Evolutionary conservation across 345 rosid genomes (phyloP).

Genomic region (Crucihimalaya himalaica): DNA sequence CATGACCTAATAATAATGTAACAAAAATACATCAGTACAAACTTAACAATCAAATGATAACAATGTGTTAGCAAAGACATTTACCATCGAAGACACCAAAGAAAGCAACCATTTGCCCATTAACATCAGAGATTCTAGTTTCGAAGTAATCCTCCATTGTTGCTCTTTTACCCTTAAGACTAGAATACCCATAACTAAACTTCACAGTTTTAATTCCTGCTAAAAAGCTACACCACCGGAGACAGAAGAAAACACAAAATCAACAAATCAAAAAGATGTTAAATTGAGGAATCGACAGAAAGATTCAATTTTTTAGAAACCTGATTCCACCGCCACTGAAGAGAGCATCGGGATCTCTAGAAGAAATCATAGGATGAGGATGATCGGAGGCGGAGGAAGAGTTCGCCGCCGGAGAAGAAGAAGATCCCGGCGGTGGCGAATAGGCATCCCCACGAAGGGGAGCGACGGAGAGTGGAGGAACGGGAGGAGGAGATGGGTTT

Average conservation of each 20-base stretch:
- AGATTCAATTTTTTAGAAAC: conserved; percentile 35
- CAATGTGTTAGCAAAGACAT: conserved; percentile 10
- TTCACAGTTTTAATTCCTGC: conserved; percentile 58
- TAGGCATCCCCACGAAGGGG: conserved; percentile 41
- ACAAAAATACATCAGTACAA: conserved; percentile 6
- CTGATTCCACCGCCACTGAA: conserved; percentile 94
- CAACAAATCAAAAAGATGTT: conserved; percentile 31
- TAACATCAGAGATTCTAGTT: conserved; percentile 89
- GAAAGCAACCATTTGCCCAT: conserved; percentile 94
- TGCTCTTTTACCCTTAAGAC: conserved; percentile 88
- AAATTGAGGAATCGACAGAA: neutral
- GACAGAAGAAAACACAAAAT: neutral
- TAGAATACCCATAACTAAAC: conserved; percentile 96
- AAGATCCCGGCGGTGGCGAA: conserved; percentile 11
- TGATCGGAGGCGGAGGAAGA: neutral
- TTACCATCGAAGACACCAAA: conserved; percentile 98
- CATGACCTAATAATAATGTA: conserved; percentile 70
- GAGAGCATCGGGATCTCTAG: conserved; percentile 59
- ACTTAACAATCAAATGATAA: neutral
- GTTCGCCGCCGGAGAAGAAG: conserved; percentile 14
- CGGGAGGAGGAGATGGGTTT: conserved; percentile 17
- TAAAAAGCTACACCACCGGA: conserved; percentile 30
- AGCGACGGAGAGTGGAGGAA: conserved; percentile 20
- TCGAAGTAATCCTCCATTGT: conserved; percentile 98
- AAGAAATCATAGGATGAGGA: conserved; percentile 25